phyloP scores from a whole-genome alignment of 1,284 basidiomycete genomes.

The Kwoniella shivajii region DNA sequence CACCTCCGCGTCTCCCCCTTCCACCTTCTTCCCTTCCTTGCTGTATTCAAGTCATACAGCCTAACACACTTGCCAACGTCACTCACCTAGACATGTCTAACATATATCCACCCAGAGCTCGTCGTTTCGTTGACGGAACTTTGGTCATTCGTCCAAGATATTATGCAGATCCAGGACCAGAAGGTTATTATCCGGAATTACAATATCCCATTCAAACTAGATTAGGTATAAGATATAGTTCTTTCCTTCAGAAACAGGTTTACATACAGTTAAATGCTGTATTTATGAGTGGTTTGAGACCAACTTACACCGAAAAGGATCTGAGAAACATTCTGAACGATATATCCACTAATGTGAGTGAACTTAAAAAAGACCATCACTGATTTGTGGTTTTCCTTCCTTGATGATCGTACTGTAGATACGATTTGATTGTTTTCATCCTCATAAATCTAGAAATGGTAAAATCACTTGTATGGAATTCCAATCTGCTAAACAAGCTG shows the following conservation, averaged over 20 bases:
- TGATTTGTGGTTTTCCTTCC: background rate
- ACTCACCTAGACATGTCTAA: background rate
- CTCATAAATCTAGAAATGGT: background rate
- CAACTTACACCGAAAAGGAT: background rate
- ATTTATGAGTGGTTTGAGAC: conserved; percentile 9
- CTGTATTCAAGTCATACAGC: background rate
- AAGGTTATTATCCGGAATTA: conserved; percentile 19
- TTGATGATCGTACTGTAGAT: no score
- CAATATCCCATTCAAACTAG: conserved; percentile 17
- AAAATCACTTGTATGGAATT: conserved; percentile 1
- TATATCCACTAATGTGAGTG: conserved; percentile 2
- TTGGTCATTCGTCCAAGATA: conserved; percentile 7
- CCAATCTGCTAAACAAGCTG: background rate
- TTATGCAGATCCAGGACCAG: conserved; percentile 13
- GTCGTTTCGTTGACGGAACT: conserved; percentile 10
- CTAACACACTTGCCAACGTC: background rate
- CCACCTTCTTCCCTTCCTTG: background rate
- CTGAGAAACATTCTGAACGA: background rate
- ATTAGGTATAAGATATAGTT: conserved; percentile 8
- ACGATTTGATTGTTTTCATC: no score
- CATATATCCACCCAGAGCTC: conserved; percentile 1
- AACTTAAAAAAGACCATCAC: no score
- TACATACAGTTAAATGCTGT: conserved; percentile 18
- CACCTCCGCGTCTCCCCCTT: no score
- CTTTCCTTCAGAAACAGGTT: background rate